These are phyloP conservation scores for Lentinula guzmanii DNA, from an alignment of 768 basidiomycete genomes.

Conservation along the genomic window DNA sequence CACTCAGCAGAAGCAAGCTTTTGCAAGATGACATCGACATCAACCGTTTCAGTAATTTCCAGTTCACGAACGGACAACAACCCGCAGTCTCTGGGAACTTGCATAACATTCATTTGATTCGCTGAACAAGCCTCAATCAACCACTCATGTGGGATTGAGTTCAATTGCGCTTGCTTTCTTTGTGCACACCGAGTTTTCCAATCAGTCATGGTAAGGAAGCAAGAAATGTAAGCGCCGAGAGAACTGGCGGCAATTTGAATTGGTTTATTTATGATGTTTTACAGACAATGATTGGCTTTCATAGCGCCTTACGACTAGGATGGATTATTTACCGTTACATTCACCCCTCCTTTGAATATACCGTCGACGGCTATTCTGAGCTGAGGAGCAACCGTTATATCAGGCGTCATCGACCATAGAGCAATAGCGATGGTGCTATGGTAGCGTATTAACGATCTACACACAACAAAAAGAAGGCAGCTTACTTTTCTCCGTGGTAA, in stretches of 20 bases:
- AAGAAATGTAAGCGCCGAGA: background rate
- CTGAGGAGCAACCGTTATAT: slow-evolving; percentile 23
- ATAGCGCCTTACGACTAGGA: background rate
- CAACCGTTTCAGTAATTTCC: slow-evolving; percentile 50
- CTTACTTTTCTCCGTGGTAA: slow-evolving; percentile 67
- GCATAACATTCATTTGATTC: slow-evolving; percentile 40
- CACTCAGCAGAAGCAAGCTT: slow-evolving; percentile 42
- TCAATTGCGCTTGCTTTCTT: slow-evolving; percentile 42
- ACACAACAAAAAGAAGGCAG: background rate
- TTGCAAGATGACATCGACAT: slow-evolving; percentile 34
- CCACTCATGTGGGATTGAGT: slow-evolving; percentile 53
- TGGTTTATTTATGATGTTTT: too few relatives aligned
- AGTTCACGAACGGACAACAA: slow-evolving; percentile 48
- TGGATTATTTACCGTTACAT: slow-evolving; percentile 30
- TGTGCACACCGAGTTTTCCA: slow-evolving; percentile 4
- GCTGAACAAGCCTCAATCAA: slow-evolving; percentile 32
- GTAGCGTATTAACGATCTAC: background rate
- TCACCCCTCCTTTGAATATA: slow-evolving; percentile 39
- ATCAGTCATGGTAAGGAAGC: background rate
- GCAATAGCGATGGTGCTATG: slow-evolving; percentile 49
- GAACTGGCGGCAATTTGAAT: too few relatives aligned
- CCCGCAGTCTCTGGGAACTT: slow-evolving; percentile 43
- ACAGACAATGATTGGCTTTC: too few relatives aligned
- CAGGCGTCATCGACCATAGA: slow-evolving; percentile 39
- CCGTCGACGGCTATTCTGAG: slow-evolving; percentile 32